phyloP scores from a whole-genome alignment of 345 rosid genomes.

The Rhizophora apiculata region DNA sequence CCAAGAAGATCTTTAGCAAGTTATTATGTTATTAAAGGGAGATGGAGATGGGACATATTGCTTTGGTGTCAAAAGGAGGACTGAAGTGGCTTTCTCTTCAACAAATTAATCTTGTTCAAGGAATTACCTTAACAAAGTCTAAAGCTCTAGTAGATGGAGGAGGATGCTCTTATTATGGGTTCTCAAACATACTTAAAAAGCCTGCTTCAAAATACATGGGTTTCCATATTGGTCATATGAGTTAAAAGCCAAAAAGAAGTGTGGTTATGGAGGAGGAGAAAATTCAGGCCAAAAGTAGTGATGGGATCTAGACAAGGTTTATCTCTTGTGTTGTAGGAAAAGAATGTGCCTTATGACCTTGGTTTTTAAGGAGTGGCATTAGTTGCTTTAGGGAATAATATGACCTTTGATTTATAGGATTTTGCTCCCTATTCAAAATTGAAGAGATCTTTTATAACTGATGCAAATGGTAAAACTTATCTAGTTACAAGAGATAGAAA shows the following conservation, averaged over 20 bases:
- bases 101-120: no score
- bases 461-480: neutral
- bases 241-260: neutral
- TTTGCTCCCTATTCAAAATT: neutral
- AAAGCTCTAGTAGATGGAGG: no score
- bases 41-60: no score
- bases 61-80: no score
- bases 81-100: no score
- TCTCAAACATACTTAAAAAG: no score
- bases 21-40: no score
- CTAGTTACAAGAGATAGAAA: neutral
- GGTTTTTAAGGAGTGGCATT: neutral
- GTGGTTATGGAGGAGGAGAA: neutral
- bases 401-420: neutral
- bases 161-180: no score
- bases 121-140: no score
- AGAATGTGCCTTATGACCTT: neutral
- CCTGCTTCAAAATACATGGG: neutral
- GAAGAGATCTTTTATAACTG: neutral
- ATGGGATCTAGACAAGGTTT: neutral
- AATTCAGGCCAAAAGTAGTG: accelerated
- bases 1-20: neutral
- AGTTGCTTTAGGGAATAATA: neutral
- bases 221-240: neutral
- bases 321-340: neutral